These are phyloP conservation scores for Thuja plicata DNA, from an alignment of 83 land plant genomes.

Conservation along the genomic window DNA sequence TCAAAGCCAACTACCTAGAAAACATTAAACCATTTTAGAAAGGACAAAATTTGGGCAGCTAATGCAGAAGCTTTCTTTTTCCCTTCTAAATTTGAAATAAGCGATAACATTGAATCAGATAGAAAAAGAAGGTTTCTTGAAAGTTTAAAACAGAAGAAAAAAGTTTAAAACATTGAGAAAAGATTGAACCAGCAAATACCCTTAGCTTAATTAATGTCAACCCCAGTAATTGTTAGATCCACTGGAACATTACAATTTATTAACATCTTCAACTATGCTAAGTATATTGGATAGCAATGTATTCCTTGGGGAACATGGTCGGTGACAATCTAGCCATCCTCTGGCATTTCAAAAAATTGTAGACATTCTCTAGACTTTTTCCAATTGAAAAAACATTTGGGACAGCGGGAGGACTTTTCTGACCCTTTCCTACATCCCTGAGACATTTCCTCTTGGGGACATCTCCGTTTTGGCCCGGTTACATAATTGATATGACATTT, in stretches of 20 bases:
- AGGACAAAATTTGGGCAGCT: not conserved
- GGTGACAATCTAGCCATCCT: no score
- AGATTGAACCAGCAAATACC: not conserved
- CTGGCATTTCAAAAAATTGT: no score
- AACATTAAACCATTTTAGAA: not conserved
- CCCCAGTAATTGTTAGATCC: no score
- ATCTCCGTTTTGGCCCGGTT: no score
- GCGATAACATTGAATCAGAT: not conserved
- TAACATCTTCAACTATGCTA: not conserved
- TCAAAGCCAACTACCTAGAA: constrained; percentile 62
- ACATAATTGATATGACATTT: not conserved
- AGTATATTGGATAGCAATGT: not conserved
- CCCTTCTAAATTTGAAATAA: not conserved
- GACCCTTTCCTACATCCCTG: no score
- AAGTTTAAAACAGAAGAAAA: not conserved
- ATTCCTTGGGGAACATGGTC: not conserved
- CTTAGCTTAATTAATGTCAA: not conserved
- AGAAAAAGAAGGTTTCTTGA: not conserved
- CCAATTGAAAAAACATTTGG: no score
- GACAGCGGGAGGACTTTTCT: no score
- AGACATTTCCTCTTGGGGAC: no score
- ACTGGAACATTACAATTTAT: not conserved
- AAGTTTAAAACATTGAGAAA: not conserved
- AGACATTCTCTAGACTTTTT: no score
- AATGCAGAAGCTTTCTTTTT: not conserved